Conservation (phyloP, 1,284 basidiomycete species). For the Ustilago curta region DNA sequence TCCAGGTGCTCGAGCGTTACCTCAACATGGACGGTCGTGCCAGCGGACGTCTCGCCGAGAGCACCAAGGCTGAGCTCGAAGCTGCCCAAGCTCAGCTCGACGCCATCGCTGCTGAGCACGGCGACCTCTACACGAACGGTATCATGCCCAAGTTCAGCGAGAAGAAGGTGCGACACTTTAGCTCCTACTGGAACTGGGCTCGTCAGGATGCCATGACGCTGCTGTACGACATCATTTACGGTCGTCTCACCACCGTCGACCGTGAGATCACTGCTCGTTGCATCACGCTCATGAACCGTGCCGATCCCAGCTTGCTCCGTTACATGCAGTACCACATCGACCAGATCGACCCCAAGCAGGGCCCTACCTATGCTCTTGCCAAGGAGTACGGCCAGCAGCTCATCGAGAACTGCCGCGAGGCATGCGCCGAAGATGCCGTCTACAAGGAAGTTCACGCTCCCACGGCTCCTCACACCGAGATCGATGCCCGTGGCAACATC, state of each 20-base stretch:
- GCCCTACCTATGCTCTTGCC: slow-evolving; percentile 90
- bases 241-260: slow-evolving; percentile 90
- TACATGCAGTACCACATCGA: slow-evolving; percentile 98
- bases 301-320: slow-evolving; percentile 74
- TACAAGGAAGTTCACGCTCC: slow-evolving; percentile 81
- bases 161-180: slow-evolving; percentile 95
- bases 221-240: slow-evolving; percentile 82
- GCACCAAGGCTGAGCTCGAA: slow-evolving; percentile 80
- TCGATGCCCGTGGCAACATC: slow-evolving; percentile 92
- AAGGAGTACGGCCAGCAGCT: slow-evolving; percentile 97
- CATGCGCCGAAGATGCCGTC: slow-evolving; percentile 82
- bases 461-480: slow-evolving; percentile 93
- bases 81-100: slow-evolving; percentile 88
- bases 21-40: slow-evolving; percentile 91
- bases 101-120: slow-evolving; percentile 86
- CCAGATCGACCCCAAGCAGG: slow-evolving; percentile 79
- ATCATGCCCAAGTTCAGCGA: slow-evolving; percentile 94
- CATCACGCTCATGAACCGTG: slow-evolving; percentile 96
- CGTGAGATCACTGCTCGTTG: slow-evolving; percentile 75
- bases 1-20: slow-evolving; percentile 96
- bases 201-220: slow-evolving; percentile 93
- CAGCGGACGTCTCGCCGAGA: slow-evolving; percentile 87
- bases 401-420: slow-evolving; percentile 91
- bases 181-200: slow-evolving; percentile 99
- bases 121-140: slow-evolving; percentile 91